A percentile compares a stretch with the other conserved stretches of the same genome.
These are phyloP conservation scores for Apophysomyces sp. DNA, from an alignment of 371 early-diverging fungal species.

Conservation along the genomic window DNA sequence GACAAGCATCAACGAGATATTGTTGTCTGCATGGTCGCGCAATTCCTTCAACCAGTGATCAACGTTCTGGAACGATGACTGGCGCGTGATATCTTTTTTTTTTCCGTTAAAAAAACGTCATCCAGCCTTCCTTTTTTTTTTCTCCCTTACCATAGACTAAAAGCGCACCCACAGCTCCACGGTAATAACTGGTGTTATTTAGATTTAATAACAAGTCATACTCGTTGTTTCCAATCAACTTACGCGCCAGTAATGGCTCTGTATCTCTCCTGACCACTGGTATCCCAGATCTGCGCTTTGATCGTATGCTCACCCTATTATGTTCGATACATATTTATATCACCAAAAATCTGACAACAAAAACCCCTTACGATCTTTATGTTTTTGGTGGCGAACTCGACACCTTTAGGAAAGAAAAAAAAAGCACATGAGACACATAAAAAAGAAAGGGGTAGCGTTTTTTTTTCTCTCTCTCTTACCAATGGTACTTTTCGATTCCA, in stretches of 20 bases:
- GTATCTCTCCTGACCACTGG: slow-evolving; percentile 82
- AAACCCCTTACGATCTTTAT: slow-evolving; percentile 34
- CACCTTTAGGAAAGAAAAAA: slow-evolving; percentile 26
- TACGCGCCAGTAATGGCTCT: slow-evolving; percentile 75
- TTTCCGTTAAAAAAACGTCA: neutral
- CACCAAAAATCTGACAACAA: no score
- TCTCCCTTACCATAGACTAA: slow-evolving; percentile 39
- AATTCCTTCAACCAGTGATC: slow-evolving; percentile 97
- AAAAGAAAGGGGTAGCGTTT: neutral
- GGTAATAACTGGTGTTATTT: slow-evolving; percentile 26
- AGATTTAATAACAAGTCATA: neutral
- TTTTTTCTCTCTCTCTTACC: slow-evolving; percentile 44
- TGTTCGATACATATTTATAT: no score
- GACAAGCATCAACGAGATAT: slow-evolving; percentile 90
- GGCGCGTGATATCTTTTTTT: slow-evolving; percentile 86
- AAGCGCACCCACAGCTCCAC: slow-evolving; percentile 48
- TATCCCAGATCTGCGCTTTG: slow-evolving; percentile 93
- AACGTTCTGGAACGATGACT: slow-evolving; percentile 88
- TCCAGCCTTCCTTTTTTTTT: neutral
- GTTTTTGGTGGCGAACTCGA: slow-evolving; percentile 55
- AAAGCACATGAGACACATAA: no score
- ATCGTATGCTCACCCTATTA: slow-evolving; percentile 26
- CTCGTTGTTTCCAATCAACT: slow-evolving; percentile 9
- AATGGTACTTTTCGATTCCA: slow-evolving; percentile 98
- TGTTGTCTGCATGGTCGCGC: slow-evolving; percentile 93